A percentile compares a stretch with the other conserved stretches of the same genome.
phyloP scores from a whole-genome alignment of 768 basidiomycete genomes.

The Trichaptum fuscoviolaceum region DNA sequence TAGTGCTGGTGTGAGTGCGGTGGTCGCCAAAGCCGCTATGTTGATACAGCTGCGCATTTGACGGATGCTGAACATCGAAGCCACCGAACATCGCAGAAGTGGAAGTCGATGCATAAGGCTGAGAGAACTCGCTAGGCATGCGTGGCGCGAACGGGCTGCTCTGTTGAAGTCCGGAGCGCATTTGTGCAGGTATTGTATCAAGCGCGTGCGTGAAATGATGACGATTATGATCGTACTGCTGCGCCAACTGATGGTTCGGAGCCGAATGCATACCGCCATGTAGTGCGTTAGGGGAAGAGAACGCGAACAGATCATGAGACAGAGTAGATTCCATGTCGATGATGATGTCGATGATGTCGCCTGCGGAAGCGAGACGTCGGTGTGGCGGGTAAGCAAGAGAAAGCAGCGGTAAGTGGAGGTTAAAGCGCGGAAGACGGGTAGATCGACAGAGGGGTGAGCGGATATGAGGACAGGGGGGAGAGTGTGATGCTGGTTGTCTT shows the following conservation, averaged over 20 bases:
- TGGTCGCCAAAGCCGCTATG: not conserved
- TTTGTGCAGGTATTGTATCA: not conserved
- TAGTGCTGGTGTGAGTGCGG: not conserved
- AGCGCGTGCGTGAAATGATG: not conserved
- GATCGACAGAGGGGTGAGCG: conserved; percentile 1
- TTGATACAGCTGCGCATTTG: not conserved
- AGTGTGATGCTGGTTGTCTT: not conserved
- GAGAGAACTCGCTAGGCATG: not conserved
- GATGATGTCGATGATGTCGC: not conserved
- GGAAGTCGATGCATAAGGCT: not conserved
- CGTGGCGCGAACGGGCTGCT: not conserved
- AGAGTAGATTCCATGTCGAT: not conserved
- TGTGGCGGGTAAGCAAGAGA: not conserved
- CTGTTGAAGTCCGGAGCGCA: not conserved
- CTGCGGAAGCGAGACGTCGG: not conserved
- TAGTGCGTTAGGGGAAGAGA: not conserved
- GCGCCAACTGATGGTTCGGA: not conserved
- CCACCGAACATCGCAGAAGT: not conserved
- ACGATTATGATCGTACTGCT: not conserved
- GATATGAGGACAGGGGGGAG: not conserved
- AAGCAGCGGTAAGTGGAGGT: not conserved
- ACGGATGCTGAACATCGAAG: not conserved
- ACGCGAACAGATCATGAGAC: not conserved
- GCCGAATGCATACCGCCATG: not conserved
- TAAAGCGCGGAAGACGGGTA: not conserved